Percentiles rank a stretch among this genome's conserved stretches.
These are phyloP conservation scores for Cicer pinnatifidum DNA, from an alignment of 306 rosid species.

Conservation along the genomic window DNA sequence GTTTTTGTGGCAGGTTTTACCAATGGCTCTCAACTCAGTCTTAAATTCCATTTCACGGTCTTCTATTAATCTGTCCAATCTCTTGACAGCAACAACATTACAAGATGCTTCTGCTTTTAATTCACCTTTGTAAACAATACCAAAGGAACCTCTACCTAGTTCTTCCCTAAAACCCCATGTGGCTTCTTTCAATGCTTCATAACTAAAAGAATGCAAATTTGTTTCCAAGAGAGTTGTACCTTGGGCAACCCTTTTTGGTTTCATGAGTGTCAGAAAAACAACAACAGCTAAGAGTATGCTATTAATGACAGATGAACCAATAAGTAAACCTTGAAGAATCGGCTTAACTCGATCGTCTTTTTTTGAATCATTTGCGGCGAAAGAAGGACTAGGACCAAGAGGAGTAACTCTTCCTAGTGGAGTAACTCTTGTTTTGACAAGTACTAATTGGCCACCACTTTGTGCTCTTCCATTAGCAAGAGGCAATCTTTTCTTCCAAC, in stretches of 20 bases:
- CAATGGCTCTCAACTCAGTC: slow-evolving; percentile 51
- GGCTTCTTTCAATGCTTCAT: slow-evolving; percentile 46
- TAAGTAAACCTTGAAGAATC: slow-evolving; percentile 42
- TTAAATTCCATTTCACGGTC: slow-evolving; percentile 54
- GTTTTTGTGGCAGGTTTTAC: slow-evolving; percentile 54
- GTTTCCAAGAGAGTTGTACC: slow-evolving; percentile 42
- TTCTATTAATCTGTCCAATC: slow-evolving; percentile 51
- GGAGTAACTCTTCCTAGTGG: slow-evolving; percentile 32
- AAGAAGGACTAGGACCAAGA: neutral
- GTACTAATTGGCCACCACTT: neutral
- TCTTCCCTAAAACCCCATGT: slow-evolving; percentile 46
- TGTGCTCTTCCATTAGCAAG: slow-evolving; percentile 49
- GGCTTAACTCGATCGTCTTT: slow-evolving; percentile 4
- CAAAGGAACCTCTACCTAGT: slow-evolving; percentile 56
- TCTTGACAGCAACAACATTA: slow-evolving; percentile 48
- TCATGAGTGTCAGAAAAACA: slow-evolving; percentile 20
- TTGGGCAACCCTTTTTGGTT: slow-evolving; percentile 33
- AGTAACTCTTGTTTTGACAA: slow-evolving; percentile 42
- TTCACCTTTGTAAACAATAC: slow-evolving; percentile 54
- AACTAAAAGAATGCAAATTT: slow-evolving; percentile 47
- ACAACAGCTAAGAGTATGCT: slow-evolving; percentile 34
- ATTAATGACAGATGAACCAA: slow-evolving; percentile 43
- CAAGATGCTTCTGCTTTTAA: slow-evolving; percentile 20
- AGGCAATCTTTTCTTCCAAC: slow-evolving; percentile 54
- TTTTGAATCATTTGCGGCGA: neutral